Conservation (phyloP, 2,329 filamentous ascomycete genomes). For the Stachybotrys elegans region DNA sequence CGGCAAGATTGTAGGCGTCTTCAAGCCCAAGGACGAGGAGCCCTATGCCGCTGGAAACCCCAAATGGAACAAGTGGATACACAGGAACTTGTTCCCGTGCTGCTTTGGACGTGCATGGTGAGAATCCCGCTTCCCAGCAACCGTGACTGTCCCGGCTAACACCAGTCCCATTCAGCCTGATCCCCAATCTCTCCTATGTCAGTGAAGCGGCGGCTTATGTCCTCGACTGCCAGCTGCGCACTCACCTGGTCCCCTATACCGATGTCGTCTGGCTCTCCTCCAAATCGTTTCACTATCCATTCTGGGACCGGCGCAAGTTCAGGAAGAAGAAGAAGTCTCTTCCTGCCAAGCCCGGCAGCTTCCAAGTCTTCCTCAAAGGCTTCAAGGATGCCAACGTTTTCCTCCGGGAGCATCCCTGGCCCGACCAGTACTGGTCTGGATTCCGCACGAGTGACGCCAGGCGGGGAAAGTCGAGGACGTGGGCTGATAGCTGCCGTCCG, state of each 20-base stretch:
- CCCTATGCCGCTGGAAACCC: conserved; percentile 95
- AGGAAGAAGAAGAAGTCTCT: conserved; percentile 83
- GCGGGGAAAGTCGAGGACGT: conserved; percentile 54
- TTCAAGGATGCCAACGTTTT: conserved; percentile 98
- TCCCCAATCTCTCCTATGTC: conserved; percentile 95
- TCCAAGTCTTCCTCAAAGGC: conserved; percentile 94
- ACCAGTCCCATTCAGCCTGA: conserved; percentile 56
- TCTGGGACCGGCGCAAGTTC: conserved; percentile 87
- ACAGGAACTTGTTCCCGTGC: conserved; percentile 94
- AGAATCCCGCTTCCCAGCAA: conserved; percentile 22
- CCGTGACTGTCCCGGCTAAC: too few species aligned
- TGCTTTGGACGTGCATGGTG: conserved; percentile 90
- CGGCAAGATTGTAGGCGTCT: conserved; percentile 93
- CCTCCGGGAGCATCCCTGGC: conserved; percentile 92
- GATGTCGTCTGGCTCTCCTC: conserved; percentile 92
- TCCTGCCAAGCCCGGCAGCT: conserved; percentile 88
- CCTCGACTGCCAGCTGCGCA: conserved; percentile 82
- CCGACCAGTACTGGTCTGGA: conserved; percentile 73
- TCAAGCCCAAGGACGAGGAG: conserved; percentile 99
- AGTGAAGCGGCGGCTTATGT: conserved; percentile 97
- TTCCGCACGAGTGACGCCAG: conserved; percentile 65
- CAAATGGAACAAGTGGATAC: conserved; percentile 99
- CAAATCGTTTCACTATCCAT: conserved; percentile 97
- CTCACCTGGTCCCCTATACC: conserved; percentile 91
- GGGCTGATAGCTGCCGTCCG: conserved; percentile 80